These are phyloP conservation scores for Cladosporium velox DNA, from an alignment of 2,329 filamentous ascomycete species.

Conservation along the genomic window DNA sequence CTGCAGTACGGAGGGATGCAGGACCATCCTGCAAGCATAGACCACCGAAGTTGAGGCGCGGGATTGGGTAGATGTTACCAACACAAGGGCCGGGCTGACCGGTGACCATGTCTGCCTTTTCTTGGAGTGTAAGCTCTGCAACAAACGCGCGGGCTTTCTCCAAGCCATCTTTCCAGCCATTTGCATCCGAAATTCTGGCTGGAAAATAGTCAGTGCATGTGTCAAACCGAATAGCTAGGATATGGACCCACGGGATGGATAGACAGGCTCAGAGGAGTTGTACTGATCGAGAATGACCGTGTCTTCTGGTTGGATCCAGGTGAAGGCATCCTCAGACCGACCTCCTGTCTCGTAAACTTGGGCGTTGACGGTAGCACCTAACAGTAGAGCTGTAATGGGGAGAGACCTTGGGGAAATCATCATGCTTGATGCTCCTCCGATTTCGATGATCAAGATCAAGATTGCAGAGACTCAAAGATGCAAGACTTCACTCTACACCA, in stretches of 20 bases:
- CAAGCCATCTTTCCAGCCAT: slow-evolving; percentile 34
- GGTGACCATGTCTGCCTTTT: slow-evolving; percentile 38
- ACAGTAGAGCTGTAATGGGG: background rate
- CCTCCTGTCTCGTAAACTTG: slow-evolving; percentile 10
- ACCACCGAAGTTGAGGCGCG: slow-evolving; percentile 35
- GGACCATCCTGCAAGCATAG: slow-evolving; percentile 86
- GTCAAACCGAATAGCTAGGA: too few relatives aligned
- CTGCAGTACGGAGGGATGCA: slow-evolving; percentile 28
- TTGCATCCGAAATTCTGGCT: slow-evolving; percentile 20
- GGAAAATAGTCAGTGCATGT: background rate
- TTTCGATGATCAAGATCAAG: background rate
- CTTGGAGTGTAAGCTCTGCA: slow-evolving; percentile 35
- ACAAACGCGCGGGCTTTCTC: slow-evolving; percentile 36
- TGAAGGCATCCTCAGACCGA: slow-evolving; percentile 5
- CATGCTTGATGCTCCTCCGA: background rate
- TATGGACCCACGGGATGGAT: slow-evolving; percentile 3
- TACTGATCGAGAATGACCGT: slow-evolving; percentile 9
- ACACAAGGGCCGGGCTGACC: slow-evolving; percentile 41
- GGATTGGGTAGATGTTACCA: slow-evolving; percentile 64
- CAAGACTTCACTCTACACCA: background rate
- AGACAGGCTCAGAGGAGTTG: slow-evolving; percentile 9
- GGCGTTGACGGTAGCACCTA: background rate
- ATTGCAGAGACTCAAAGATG: background rate
- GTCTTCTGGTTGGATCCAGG: slow-evolving; percentile 2
- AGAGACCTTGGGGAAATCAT: slow-evolving; percentile 9